These are phyloP conservation scores for Aspergillus ochraceus DNA, from an alignment of 2,329 filamentous ascomycete species.

Conservation along the genomic window DNA sequence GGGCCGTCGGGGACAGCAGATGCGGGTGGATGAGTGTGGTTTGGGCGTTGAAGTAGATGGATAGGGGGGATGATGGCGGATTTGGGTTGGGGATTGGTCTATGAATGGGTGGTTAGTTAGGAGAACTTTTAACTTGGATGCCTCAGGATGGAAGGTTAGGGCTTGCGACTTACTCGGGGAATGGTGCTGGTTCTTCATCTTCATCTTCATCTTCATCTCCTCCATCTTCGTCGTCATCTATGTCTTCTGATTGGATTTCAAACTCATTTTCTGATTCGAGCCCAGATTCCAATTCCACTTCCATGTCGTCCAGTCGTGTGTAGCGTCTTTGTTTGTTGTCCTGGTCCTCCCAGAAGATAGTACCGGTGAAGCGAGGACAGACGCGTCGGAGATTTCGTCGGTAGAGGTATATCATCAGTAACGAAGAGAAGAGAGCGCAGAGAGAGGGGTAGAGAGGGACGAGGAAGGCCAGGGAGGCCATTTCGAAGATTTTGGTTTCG, in stretches of 20 bases:
- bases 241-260: not conserved
- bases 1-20: constrained; percentile 9
- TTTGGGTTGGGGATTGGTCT: not conserved
- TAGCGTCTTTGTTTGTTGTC: not conserved
- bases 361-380: not conserved
- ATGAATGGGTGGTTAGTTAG: not conserved
- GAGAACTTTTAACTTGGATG: too few relatives aligned
- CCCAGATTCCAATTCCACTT: not conserved
- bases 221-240: not conserved
- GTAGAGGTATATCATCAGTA: constrained; percentile 14
- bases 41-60: constrained; percentile 21
- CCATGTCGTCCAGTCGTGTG: not conserved
- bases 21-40: constrained; percentile 14
- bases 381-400: not conserved
- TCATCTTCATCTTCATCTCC: not conserved
- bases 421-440: constrained; percentile 20
- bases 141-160: too few relatives aligned
- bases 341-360: not conserved
- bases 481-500: not conserved
- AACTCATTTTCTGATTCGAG: not conserved
- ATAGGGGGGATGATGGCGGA: constrained; percentile 4
- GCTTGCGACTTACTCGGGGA: not conserved
- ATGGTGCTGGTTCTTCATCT: not conserved
- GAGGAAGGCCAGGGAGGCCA: constrained; percentile 2
- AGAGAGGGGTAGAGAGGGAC: constrained; percentile 11